Evolutionary conservation across 2,329 filamentous ascomycete genomes (phyloP).

Genomic region (Pseudopyrenochaeta lycopersici): DNA sequence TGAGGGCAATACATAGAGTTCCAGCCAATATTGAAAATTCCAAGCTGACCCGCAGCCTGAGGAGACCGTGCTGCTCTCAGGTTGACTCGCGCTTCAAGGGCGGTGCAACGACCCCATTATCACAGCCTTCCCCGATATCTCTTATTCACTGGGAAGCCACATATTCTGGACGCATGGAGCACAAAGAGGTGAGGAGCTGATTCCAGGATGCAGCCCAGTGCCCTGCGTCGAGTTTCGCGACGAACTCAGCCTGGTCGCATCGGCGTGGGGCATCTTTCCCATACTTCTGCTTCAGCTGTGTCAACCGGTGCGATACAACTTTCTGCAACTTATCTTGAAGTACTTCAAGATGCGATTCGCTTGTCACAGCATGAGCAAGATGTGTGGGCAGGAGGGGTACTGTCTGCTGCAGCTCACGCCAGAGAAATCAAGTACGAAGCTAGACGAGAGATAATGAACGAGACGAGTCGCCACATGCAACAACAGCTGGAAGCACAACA

Average conservation of each 20-base stretch:
- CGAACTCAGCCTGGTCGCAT: conserved; percentile 3
- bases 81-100: not conserved
- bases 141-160: not conserved
- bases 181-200: not conserved
- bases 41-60: not conserved
- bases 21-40: not conserved
- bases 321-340: conserved; percentile 1
- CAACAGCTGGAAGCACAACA: conserved; percentile 5
- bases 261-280: not conserved
- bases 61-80: not conserved
- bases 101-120: not conserved
- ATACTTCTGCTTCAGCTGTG: conserved; percentile 4
- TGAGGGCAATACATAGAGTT: not conserved
- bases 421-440: conserved; percentile 3
- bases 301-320: not conserved
- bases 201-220: not conserved
- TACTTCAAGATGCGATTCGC: not conserved
- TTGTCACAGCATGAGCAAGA: not conserved
- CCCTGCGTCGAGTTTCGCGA: conserved; percentile 4
- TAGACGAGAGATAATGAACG: not conserved
- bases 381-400: not conserved
- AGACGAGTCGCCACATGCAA: not conserved
- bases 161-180: not conserved
- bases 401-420: conserved; percentile 1
- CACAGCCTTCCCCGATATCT: not conserved